Evolutionary conservation across 768 basidiomycete species (phyloP), one percentile per base, ranked within the genome.

Genomic region (Hericium rajendrae): DNA sequence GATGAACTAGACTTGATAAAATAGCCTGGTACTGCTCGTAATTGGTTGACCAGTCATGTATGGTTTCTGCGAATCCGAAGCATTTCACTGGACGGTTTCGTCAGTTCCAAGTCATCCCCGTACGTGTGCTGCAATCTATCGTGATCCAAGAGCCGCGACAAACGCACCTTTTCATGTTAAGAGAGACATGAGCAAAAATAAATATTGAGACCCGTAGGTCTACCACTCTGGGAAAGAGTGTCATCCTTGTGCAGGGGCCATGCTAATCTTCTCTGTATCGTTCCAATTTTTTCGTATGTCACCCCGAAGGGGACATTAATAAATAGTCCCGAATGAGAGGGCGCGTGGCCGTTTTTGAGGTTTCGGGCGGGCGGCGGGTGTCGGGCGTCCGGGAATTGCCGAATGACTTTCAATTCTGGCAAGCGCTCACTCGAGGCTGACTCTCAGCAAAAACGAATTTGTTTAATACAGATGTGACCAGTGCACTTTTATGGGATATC

Each of bases 181-280:
- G 22, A 32, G 9, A 32, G 32, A 32, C 26, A 26, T 22, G 22
- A 22, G 22, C 4, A 1, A 32, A 32, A 43, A 71, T 70, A 72
- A 72, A 72, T 72, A 71, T 71, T 72, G 71, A 72, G 69, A 71
- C 67, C 70, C 70, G 69, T 71, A 70, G 69, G 66, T 70, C 70
- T 86, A 86, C 86, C 86, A 88, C 86, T 88, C 86, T 85, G 86
- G 84, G 81, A 87, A 87, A 91, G 88, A 88, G 89, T 94, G 93
- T 94, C 93, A 94, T 95, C 92, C 93, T 95, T 97, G 92, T 95
- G 94, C 92, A 94, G 93, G 94, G 93, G 92, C 94, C 90, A 95
- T 95, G 93, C 92, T 94, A 93, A 94, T 94, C 93, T 94, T 94
- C 92, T 95, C 92, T 93, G 92, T 94, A 94, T 94, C 88, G 91